These are phyloP conservation scores for Triglochin maritima DNA, from an alignment of 106 monocot genomes.

Conservation along the genomic window DNA sequence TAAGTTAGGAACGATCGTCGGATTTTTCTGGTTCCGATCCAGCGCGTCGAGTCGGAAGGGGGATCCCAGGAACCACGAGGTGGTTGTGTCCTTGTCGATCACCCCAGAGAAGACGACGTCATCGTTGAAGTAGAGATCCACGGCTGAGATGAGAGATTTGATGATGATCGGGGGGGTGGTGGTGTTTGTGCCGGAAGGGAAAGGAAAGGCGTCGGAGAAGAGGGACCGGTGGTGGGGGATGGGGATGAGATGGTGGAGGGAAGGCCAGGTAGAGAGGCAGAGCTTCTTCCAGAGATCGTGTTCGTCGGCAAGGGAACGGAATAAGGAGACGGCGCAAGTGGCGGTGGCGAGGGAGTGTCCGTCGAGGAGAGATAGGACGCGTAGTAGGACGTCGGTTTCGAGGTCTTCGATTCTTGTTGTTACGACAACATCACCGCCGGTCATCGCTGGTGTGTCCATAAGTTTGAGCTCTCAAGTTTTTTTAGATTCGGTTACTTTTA, in stretches of 20 bases:
- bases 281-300: slow-evolving; percentile 41
- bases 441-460: no score
- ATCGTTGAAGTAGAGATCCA: slow-evolving; percentile 50
- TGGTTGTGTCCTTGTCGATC: slow-evolving; percentile 39
- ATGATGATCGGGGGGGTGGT: no score
- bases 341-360: slow-evolving; percentile 50
- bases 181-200: no score
- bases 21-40: slow-evolving; percentile 15
- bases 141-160: slow-evolving; percentile 71
- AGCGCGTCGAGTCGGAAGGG: slow-evolving; percentile 62
- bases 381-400: slow-evolving; percentile 48
- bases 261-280: slow-evolving; percentile 63
- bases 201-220: no score
- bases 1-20: slow-evolving; percentile 5
- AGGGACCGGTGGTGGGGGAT: no score
- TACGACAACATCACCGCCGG: no score
- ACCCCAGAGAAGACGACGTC: slow-evolving; percentile 42
- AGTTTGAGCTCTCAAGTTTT: no score
- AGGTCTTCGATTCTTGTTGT: slow-evolving; percentile 46
- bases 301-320: slow-evolving; percentile 36
- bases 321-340: slow-evolving; percentile 31
- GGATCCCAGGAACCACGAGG: slow-evolving; percentile 47
- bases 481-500: no score
- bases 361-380: slow-evolving; percentile 42
- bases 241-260: slow-evolving; percentile 41